Base-by-base conservation (phyloP, 106 monocot species). In the Apostasia shenzhenica region DNA sequence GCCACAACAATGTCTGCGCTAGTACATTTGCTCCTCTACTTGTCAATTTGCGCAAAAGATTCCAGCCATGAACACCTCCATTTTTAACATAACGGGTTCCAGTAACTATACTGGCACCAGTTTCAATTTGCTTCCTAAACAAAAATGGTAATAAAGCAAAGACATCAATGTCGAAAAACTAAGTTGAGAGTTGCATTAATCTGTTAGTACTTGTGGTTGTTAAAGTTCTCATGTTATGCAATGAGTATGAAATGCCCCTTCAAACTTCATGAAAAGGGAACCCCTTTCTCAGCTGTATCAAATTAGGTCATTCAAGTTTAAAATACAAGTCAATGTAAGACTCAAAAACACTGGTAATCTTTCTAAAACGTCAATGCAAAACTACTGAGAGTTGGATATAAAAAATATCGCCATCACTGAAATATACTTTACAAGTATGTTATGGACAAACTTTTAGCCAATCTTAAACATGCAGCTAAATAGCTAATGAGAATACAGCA, bases 1-100 rank as follows among this genome's bases (percentile, higher is more conserved):
- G 97, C 90, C 92, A 90, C 56, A 99, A 65, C 57, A 99, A 77
- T 73, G 97, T 99, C 12, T 99, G 97, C 26, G 97, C 97, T 68
- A 99, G 89, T 54, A 99, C 97, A 83, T 99, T 99, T 26, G 97
- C 97, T 45, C 97, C 97, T 59, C 97, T 85, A 53, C 97, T 99
- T 70, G 92, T 99, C 60, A 99, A 73, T 71, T 99, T 99, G 55
- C 97, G 73, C 97, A 92, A 90, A 63, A 99, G 89, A 61, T 89
- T 99, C 97, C 97, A 99, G 67, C 97, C 97, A 78, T 99, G 97
- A 41, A 99, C 89, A 76, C 97, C 97, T 61, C 97, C 97, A 71
- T 79, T 84, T 72, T 66, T 78, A 52, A 87, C 97, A 85, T 99
- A 99, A 8, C 97, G 84, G 6, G 97, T 99, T 2, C 97, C 97